Conservation (phyloP, 2,329 filamentous ascomycete genomes). For the Lachnellula arida region DNA sequence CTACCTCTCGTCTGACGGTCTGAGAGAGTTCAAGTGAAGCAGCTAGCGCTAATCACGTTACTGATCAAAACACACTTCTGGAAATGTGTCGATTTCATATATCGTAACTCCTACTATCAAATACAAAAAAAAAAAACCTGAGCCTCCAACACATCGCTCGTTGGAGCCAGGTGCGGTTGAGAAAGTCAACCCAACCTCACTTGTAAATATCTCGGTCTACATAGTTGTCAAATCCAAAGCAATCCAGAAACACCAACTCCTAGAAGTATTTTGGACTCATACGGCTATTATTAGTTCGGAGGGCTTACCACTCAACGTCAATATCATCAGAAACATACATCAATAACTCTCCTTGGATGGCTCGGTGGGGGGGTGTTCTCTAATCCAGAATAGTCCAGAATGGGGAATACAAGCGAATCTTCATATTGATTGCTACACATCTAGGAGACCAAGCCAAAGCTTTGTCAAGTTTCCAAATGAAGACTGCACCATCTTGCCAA, state of each 20-base stretch:
- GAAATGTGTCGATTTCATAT: conserved; percentile 1
- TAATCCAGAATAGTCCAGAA: neutral
- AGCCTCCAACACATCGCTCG: conserved; percentile 20
- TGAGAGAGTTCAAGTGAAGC: too few relatives aligned
- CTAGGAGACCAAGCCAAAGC: too few relatives aligned
- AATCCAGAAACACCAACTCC: conserved; percentile 1
- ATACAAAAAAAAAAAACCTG: conserved; percentile 13
- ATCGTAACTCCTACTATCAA: conserved; percentile 20
- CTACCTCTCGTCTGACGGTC: too few relatives aligned
- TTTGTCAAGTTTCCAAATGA: too few relatives aligned
- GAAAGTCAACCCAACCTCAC: conserved; percentile 11
- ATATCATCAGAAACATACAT: conserved; percentile 19
- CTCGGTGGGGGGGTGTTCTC: conserved; percentile 15
- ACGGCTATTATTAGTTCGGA: conserved; percentile 28
- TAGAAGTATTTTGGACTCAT: conserved; percentile 6
- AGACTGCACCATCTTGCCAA: too few relatives aligned
- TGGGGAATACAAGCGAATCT: too few relatives aligned
- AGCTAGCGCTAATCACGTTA: too few relatives aligned
- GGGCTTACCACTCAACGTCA: conserved; percentile 21
- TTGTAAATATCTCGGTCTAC: conserved; percentile 22
- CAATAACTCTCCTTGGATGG: conserved; percentile 18
- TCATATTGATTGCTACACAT: too few relatives aligned
- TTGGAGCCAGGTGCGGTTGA: conserved; percentile 18
- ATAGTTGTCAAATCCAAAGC: conserved; percentile 23
- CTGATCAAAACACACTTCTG: too few relatives aligned